Evolutionary conservation across 164 flowering plant genomes (phyloP).

Genomic region (Cinnamomum chago): DNA sequence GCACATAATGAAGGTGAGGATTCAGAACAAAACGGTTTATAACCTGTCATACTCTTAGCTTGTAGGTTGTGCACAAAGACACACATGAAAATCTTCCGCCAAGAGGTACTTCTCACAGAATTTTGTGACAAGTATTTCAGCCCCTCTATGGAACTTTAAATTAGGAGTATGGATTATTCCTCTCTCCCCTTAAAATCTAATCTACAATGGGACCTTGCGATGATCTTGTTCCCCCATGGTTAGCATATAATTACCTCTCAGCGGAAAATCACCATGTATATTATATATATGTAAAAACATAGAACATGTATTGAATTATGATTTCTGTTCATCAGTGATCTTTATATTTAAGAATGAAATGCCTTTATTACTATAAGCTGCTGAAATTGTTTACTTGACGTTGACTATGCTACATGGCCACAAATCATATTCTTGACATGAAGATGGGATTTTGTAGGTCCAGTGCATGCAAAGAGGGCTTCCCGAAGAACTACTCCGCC

Average conservation of each 20-base stretch:
- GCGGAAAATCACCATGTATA: no score
- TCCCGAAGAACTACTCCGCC: constrained; percentile 79
- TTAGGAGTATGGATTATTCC: no score
- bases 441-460: constrained; percentile 3
- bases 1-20: constrained; percentile 54
- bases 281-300: no score
- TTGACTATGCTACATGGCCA: not conserved
- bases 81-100: no score
- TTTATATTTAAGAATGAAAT: not conserved
- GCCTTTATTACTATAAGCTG: no score
- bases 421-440: not conserved
- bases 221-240: no score
- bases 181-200: no score
- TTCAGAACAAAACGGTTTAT: not conserved
- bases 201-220: no score
- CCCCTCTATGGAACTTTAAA: no score
- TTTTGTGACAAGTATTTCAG: no score
- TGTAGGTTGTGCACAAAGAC: not conserved
- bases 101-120: no score
- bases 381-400: not conserved
- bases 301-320: not conserved
- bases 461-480: constrained; percentile 41
- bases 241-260: no score
- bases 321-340: not conserved
- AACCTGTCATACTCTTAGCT: not conserved